Evolutionary conservation across 1,284 basidiomycete genomes (phyloP).

Genomic region (Ganoderma leucocontextum): DNA sequence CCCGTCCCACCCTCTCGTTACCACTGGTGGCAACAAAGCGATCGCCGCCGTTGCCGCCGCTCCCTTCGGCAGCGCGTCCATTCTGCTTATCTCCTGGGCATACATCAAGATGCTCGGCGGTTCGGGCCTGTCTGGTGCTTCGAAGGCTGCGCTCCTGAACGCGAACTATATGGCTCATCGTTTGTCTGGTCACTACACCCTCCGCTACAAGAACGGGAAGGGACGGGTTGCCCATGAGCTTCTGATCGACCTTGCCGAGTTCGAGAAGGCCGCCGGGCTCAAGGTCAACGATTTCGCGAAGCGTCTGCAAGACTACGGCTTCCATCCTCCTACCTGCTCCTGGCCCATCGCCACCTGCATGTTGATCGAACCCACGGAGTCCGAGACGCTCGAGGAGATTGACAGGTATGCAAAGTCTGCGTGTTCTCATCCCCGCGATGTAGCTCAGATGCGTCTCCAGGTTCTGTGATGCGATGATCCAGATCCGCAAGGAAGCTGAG

Average conservation of each 20-base stretch:
- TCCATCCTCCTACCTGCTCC: slow-evolving; percentile 92
- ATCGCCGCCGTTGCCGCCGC: slow-evolving; percentile 93
- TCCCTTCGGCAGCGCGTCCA: slow-evolving; percentile 94
- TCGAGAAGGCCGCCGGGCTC: slow-evolving; percentile 87
- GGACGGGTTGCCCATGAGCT: slow-evolving; percentile 96
- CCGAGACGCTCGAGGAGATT: slow-evolving; percentile 90
- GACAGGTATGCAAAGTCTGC: slow-evolving; percentile 62
- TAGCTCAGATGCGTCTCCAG: slow-evolving; percentile 44
- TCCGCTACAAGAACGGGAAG: slow-evolving; percentile 92
- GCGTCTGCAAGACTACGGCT: slow-evolving; percentile 90
- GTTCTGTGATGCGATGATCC: slow-evolving; percentile 97
- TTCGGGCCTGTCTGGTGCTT: slow-evolving; percentile 84
- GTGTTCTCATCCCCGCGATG: background rate
- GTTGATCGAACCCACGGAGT: slow-evolving; percentile 96
- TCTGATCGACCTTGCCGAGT: slow-evolving; percentile 94
- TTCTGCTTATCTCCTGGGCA: slow-evolving; percentile 97
- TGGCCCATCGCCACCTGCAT: slow-evolving; percentile 96
- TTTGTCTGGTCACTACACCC: slow-evolving; percentile 85
- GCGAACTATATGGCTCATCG: slow-evolving; percentile 98
- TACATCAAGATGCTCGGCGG: slow-evolving; percentile 99
- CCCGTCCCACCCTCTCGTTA: slow-evolving; percentile 87
- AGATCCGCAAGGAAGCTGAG: slow-evolving; percentile 91
- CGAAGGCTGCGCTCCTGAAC: slow-evolving; percentile 89
- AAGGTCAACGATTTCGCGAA: slow-evolving; percentile 98
- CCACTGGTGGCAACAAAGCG: slow-evolving; percentile 73